A percentile compares a stretch with the other conserved stretches of the same genome.
Conservation (phyloP, 345 rosid species). For the Hibiscus syriacus region DNA sequence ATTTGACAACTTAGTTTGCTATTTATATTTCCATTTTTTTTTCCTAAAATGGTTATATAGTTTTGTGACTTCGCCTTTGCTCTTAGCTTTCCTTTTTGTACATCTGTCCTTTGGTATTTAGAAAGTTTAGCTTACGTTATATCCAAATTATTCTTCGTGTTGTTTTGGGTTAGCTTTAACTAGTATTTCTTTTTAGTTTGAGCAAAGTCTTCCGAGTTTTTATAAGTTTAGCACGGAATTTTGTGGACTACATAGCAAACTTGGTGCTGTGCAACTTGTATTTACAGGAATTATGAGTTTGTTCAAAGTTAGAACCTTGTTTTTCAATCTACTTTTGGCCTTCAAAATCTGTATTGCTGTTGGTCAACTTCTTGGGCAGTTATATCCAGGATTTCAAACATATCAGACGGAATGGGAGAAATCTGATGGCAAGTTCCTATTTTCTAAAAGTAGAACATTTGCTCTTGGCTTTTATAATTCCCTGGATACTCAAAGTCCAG, state of each 20-base stretch:
- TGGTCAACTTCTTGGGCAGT: constrained; percentile 21
- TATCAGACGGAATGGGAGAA: constrained; percentile 34
- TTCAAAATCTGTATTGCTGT: constrained; percentile 13
- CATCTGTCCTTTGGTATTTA: background rate
- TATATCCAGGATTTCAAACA: constrained; percentile 39
- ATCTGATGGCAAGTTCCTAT: constrained; percentile 30
- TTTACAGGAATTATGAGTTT: constrained; percentile 20
- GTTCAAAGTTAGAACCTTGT: constrained; percentile 12
- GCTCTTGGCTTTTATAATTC: constrained; percentile 34
- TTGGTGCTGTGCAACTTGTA: background rate
- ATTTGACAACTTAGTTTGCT: background rate
- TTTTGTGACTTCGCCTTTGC: background rate
- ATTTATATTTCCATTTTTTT: background rate
- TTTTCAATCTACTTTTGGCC: constrained; percentile 17
- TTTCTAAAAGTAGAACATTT: constrained; percentile 29
- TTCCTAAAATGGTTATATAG: background rate
- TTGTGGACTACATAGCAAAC: background rate
- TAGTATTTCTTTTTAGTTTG: background rate
- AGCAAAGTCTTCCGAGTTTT: background rate
- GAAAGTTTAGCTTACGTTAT: background rate
- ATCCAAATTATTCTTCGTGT: background rate
- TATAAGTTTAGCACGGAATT: background rate
- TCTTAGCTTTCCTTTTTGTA: too few relatives aligned
- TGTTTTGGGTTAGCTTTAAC: background rate
- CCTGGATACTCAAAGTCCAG: constrained; percentile 16